phyloP scores from a whole-genome alignment of 2,329 filamentous ascomycete genomes.

The Chalara sp. region DNA sequence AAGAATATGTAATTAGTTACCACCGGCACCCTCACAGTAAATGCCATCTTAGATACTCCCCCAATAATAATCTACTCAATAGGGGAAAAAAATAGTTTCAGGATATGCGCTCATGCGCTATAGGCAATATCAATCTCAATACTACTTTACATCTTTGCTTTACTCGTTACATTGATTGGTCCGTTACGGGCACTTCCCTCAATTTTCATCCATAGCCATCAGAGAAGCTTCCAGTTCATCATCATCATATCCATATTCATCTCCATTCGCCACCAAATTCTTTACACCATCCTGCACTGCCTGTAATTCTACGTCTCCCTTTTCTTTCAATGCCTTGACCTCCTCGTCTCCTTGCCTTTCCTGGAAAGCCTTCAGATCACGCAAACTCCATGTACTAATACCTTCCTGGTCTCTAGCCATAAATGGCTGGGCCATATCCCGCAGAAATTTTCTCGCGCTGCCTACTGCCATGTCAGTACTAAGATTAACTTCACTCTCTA shows the following conservation, averaged over 20 bases:
- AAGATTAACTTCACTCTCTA: constrained; percentile 80
- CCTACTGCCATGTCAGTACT: constrained; percentile 94
- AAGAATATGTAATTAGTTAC: constrained; percentile 47
- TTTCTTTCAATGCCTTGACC: constrained; percentile 54
- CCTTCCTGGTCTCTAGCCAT: constrained; percentile 78
- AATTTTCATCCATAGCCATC: constrained; percentile 32
- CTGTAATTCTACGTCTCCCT: not conserved
- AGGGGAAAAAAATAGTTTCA: not conserved
- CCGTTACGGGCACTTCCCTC: not conserved
- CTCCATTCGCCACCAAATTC: constrained; percentile 9
- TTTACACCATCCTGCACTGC: constrained; percentile 11
- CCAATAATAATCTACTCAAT: not conserved
- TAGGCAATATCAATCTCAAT: not conserved
- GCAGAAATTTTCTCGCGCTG: constrained; percentile 80
- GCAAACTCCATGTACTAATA: constrained; percentile 83
- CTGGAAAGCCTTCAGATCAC: constrained; percentile 73
- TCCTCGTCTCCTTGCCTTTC: constrained; percentile 64
- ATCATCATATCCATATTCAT: constrained; percentile 27
- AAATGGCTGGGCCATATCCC: constrained; percentile 89
- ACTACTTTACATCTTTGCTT: no score
- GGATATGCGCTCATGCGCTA: not conserved
- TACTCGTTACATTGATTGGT: no score
- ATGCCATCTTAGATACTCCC: not conserved
- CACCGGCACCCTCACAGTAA: not conserved
- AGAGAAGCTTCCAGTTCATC: constrained; percentile 42